Base-by-base conservation (phyloP, 257 asterid species). In the Rubia yunnanensis region DNA sequence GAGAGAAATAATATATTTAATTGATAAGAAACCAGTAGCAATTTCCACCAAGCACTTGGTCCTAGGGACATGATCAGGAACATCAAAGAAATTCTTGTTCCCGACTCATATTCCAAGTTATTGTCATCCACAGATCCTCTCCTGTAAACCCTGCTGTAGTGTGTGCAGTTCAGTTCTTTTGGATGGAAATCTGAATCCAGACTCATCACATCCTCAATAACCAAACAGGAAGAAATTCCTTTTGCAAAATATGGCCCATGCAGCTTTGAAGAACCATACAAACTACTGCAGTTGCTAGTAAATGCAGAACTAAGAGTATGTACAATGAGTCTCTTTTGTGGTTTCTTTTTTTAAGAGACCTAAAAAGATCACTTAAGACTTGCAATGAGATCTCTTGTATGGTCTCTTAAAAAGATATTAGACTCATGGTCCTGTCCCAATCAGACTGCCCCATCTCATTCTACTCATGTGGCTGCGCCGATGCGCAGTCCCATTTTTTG, bases 41-140 rank as follows among this genome's bases (percentile, higher is more conserved):
- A n/a, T n/a, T n/a, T n/a, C n/a, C n/a, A n/a, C n/a, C n/a, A n/a
- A n/a, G n/a, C n/a, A n/a, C n/a, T n/a, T n/a, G n/a, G n/a, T n/a
- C n/a, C n/a, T n/a, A 0, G 87, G 91, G 6, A 88, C 82, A 46
- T 82, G 94, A 65, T 71, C 81, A 0, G 87, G 87, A 49, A 88
- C 27, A 32, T 81, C 94, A 50, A 79, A 15, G 83, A 74, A 55
- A 82, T 71, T 77, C 80, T 76, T 14, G 85, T 80, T 18, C 86
- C 88, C 30, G 69, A 11, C 63, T 75, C 78, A 18, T 58, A 28
- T 11, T 35, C 58, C 5, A 34, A 70, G 0, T 7, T 31, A 0
- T 11, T 35, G 7, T 35, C 73, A 59, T 54, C 71, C 10, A 15
- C n/a, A 34, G 54, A 24, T 24, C 41, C 56, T 18, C 15, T 64